Percentiles rank a stretch among this genome's conserved stretches.
phyloP scores from a whole-genome alignment of 208 protist species.

The Leishmania major region DNA sequence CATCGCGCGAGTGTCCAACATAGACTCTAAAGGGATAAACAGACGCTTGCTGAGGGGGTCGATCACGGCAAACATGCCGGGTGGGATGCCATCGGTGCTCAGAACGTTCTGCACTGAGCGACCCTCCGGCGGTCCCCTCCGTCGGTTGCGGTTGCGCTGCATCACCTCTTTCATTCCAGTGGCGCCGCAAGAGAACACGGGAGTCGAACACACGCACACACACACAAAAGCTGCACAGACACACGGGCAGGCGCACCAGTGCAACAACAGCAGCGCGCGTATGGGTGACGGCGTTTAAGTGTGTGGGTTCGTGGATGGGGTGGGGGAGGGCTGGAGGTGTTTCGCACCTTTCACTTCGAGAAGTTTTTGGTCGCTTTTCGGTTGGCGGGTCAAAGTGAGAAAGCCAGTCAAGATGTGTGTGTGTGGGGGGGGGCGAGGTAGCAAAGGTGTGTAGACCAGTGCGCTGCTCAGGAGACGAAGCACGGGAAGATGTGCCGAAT shows the following conservation, averaged over 20 bases:
- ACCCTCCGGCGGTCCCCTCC: slow-evolving; percentile 21
- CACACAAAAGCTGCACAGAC: not conserved
- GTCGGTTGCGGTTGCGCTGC: slow-evolving; percentile 38
- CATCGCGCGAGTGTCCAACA: slow-evolving; percentile 78
- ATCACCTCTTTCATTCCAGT: slow-evolving; percentile 8
- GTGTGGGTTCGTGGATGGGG: not conserved
- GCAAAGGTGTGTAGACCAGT: not conserved
- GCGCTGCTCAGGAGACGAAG: not conserved
- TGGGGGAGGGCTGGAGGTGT: not conserved
- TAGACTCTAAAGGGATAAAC: slow-evolving; percentile 60
- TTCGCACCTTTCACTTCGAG: not conserved
- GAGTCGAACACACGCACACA: not conserved
- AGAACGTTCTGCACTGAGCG: slow-evolving; percentile 53
- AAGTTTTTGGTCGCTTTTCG: not conserved
- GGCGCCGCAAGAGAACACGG: not conserved
- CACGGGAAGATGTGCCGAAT: not conserved
- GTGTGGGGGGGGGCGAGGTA: not conserved
- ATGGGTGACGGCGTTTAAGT: not conserved
- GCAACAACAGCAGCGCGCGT: slow-evolving; percentile 3
- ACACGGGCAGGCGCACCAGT: not conserved
- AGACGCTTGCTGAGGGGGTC: slow-evolving; percentile 79
- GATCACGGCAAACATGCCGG: slow-evolving; percentile 76
- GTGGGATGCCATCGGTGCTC: slow-evolving; percentile 49
- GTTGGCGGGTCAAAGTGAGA: not conserved
- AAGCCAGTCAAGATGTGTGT: not conserved